These are phyloP conservation scores for Moesziomyces sp. DNA, from an alignment of 1,284 basidiomycete species.

Conservation along the genomic window DNA sequence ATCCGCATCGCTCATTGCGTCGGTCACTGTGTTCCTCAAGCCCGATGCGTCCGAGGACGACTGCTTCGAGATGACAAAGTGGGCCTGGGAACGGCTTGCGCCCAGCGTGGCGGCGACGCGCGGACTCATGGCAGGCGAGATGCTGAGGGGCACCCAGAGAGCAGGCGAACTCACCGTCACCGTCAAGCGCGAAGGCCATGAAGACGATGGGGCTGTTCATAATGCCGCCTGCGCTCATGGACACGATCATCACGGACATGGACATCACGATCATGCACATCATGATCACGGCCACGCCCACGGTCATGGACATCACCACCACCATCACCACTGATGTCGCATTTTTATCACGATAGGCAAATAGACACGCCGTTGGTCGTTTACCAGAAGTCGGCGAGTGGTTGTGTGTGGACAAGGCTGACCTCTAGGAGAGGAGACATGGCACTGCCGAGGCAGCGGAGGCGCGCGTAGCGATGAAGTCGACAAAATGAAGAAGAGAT, in stretches of 20 bases:
- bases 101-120: conserved; percentile 55
- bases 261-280: conserved; percentile 35
- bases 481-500: no score
- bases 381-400: no score
- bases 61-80: conserved; percentile 59
- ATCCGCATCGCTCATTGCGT: conserved; percentile 56
- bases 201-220: conserved; percentile 34
- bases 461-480: no score
- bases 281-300: conserved; percentile 22
- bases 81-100: conserved; percentile 60
- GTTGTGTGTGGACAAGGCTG: no score
- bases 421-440: no score
- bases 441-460: no score
- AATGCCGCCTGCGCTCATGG: conserved; percentile 15
- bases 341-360: no score
- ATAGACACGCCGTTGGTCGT: no score
- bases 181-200: conserved; percentile 55
- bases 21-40: conserved; percentile 53
- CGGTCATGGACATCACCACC: conserved; percentile 13
- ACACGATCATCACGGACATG: conserved; percentile 37
- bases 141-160: conserved; percentile 51
- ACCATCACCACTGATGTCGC: not conserved
- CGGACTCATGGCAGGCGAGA: conserved; percentile 56
- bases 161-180: conserved; percentile 63
- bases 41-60: conserved; percentile 53